phyloP scores from a whole-genome alignment of 2,329 filamentous ascomycete species.

The Beauveria brongniartii region DNA sequence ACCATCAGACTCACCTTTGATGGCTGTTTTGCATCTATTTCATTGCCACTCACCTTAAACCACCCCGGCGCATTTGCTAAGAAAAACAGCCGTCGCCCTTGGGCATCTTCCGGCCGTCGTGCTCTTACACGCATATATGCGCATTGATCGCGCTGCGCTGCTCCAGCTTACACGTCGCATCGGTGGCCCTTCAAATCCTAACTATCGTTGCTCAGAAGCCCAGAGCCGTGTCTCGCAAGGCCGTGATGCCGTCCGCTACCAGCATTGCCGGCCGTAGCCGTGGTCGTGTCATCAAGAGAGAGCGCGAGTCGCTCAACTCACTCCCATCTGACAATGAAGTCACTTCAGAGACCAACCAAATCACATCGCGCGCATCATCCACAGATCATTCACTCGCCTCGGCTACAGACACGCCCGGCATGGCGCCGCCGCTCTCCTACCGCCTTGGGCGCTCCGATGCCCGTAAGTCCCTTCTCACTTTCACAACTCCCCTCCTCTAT shows the following conservation, averaged over 20 bases:
- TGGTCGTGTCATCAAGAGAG: constrained; percentile 1
- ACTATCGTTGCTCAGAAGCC: not conserved
- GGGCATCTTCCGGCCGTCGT: too few relatives aligned
- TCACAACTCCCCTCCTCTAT: not conserved
- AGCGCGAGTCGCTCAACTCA: constrained; percentile 10
- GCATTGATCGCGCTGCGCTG: not conserved
- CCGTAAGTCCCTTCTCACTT: constrained; percentile 23
- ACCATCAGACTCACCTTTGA: not conserved
- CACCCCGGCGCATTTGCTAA: not conserved
- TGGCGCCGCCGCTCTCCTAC: constrained; percentile 12
- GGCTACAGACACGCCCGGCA: constrained; percentile 2
- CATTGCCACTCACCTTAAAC: too few relatives aligned
- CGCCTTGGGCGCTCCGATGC: constrained; percentile 29
- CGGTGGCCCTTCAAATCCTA: not conserved
- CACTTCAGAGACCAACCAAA: not conserved
- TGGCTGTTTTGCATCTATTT: too few relatives aligned
- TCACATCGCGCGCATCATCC: not conserved
- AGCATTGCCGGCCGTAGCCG: not conserved
- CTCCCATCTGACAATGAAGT: constrained; percentile 3
- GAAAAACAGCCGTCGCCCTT: not conserved
- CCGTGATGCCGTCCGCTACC: not conserved
- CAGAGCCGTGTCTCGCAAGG: not conserved
- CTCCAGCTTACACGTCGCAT: not conserved
- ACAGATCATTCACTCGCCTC: constrained; percentile 3
- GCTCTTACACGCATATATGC: not conserved